Conservation (phyloP, 176 grass and related monocot species). For the Urochloa ruziziensis region DNA sequence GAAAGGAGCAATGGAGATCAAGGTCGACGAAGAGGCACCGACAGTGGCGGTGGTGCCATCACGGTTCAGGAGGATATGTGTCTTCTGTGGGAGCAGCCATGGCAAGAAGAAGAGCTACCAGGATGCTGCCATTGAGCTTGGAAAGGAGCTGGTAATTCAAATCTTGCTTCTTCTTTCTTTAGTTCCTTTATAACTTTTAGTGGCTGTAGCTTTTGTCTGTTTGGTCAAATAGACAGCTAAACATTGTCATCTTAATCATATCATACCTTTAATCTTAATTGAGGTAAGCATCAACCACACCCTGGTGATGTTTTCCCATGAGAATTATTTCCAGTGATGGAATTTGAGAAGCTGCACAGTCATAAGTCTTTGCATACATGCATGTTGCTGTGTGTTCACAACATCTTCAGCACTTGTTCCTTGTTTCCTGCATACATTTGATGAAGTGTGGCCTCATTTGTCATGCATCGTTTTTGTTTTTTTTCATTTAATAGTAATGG, state of each 20-base stretch:
- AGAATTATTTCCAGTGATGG: background rate
- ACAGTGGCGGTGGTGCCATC: background rate
- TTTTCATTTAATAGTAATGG: background rate
- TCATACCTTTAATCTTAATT: background rate
- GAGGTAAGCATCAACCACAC: background rate
- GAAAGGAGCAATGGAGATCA: constrained; percentile 34
- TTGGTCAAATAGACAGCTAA: background rate
- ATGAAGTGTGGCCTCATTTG: background rate
- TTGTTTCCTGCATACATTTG: background rate
- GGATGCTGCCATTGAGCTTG: constrained; percentile 50
- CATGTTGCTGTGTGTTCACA: background rate
- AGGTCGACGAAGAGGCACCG: background rate
- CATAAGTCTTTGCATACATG: background rate
- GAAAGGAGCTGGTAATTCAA: constrained; percentile 41
- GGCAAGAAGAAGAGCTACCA: constrained; percentile 57
- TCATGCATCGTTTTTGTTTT: background rate
- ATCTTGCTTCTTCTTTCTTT: background rate
- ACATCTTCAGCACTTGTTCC: background rate
- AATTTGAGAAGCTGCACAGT: background rate
- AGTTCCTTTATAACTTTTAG: background rate
- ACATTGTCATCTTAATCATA: background rate
- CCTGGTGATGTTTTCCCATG: background rate
- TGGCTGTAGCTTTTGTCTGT: background rate
- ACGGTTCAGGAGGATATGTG: constrained; percentile 49
- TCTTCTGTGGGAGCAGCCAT: constrained; percentile 53